Evolutionary conservation across 2,329 filamentous ascomycete genomes (phyloP).

Genomic region (Hortaea werneckii): DNA sequence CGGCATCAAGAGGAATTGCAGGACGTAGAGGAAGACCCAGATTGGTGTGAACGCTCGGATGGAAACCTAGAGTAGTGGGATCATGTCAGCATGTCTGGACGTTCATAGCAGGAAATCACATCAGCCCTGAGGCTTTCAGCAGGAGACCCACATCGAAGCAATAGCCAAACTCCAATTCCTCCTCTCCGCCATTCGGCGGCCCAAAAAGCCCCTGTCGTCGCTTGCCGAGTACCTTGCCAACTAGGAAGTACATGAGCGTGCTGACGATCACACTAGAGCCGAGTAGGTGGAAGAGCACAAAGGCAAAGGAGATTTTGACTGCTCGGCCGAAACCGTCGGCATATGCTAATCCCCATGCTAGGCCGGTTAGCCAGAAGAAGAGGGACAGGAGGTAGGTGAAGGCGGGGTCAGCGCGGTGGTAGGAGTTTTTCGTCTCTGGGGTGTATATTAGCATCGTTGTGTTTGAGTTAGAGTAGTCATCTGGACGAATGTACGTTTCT

Average conservation of each 20-base stretch:
- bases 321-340: slow-evolving; percentile 34
- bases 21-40: slow-evolving; percentile 56
- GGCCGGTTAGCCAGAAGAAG: slow-evolving; percentile 45
- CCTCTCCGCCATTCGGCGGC: slow-evolving; percentile 39
- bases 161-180: slow-evolving; percentile 59
- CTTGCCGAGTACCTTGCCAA: slow-evolving; percentile 51
- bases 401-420: slow-evolving; percentile 58
- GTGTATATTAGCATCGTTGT: background rate
- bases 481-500: slow-evolving; percentile 27
- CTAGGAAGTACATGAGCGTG: slow-evolving; percentile 53
- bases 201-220: slow-evolving; percentile 49
- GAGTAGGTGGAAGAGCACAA: slow-evolving; percentile 51
- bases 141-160: slow-evolving; percentile 51
- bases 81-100: no score
- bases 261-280: slow-evolving; percentile 49
- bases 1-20: slow-evolving; percentile 58
- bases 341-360: slow-evolving; percentile 51
- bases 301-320: slow-evolving; percentile 37
- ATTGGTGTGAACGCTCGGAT: slow-evolving; percentile 59
- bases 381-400: slow-evolving; percentile 61
- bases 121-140: slow-evolving; percentile 2
- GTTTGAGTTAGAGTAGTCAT: slow-evolving; percentile 10
- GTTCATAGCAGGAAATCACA: background rate
- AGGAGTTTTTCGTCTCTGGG: slow-evolving; percentile 58
- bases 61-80: slow-evolving; percentile 37